Percentiles rank a stretch among this genome's conserved stretches.
phyloP scores from a whole-genome alignment of 202 grass and related monocot species.

The Carex arenaria region DNA sequence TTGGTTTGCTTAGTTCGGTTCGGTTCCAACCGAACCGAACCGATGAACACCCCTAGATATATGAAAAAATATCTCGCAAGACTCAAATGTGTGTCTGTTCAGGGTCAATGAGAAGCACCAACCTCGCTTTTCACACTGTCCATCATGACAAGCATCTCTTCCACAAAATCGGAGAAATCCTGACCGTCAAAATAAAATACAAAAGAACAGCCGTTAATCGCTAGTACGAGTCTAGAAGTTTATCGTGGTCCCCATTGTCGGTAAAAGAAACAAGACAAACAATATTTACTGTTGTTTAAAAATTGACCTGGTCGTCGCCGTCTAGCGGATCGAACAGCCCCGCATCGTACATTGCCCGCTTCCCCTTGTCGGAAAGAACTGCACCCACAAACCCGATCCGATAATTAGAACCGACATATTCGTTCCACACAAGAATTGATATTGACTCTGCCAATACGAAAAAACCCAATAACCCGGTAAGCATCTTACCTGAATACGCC shows the following conservation, averaged over 20 bases:
- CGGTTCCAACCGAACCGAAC: no score
- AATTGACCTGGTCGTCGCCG: constrained; percentile 64
- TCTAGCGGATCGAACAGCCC: constrained; percentile 85
- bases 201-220: background rate
- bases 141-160: constrained; percentile 98
- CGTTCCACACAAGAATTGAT: background rate
- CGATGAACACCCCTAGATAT: no score
- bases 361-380: constrained; percentile 93
- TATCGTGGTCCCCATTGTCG: background rate
- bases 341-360: constrained; percentile 88
- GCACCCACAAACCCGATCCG: constrained; percentile 11
- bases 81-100: no score
- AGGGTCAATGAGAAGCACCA: background rate
- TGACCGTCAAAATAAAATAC: constrained; percentile 36
- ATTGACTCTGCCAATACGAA: background rate
- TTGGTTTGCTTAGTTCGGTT: no score
- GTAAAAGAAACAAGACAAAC: constrained; percentile 24
- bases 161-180: constrained; percentile 97
- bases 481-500: constrained; percentile 85
- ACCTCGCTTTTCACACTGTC: constrained; percentile 94
- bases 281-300: background rate
- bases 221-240: background rate
- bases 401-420: constrained; percentile 22
- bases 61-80: background rate
- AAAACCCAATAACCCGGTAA: background rate